Percentiles rank a stretch among this genome's conserved stretches.
Conservation (phyloP, 306 rosid species). For the Gynostemma pentaphyllum region DNA sequence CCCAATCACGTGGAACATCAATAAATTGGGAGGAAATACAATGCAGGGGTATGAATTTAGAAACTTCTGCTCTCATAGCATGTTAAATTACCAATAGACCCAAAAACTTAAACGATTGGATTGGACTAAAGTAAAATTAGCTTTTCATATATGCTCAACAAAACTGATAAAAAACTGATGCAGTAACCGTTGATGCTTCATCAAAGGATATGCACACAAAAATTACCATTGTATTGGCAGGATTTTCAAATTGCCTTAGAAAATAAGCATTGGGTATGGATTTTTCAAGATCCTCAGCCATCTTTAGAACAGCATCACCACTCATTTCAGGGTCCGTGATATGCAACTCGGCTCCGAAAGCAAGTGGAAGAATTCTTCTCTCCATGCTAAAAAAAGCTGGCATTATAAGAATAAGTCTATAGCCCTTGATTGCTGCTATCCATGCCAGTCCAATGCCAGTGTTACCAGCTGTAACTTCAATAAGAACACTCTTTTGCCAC, state of each 20-base stretch:
- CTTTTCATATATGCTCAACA: no score
- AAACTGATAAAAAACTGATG: no score
- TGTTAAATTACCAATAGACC: no score
- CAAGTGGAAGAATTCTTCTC: slow-evolving; percentile 45
- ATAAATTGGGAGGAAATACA: no score
- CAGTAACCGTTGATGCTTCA: no score
- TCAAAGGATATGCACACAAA: no score
- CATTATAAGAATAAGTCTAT: slow-evolving; percentile 44
- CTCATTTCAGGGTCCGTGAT: slow-evolving; percentile 59
- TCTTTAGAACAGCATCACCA: slow-evolving; percentile 26
- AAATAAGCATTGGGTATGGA: slow-evolving; percentile 36
- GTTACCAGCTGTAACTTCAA: slow-evolving; percentile 68
- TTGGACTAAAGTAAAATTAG: no score
- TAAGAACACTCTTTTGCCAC: slow-evolving; percentile 42
- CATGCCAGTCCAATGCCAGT: slow-evolving; percentile 74
- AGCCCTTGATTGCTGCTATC: slow-evolving; percentile 58
- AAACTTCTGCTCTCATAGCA: no score
- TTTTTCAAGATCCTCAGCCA: slow-evolving; percentile 36
- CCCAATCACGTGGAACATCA: no score
- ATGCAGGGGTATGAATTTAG: no score
- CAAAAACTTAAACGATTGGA: no score
- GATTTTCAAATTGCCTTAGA: slow-evolving; percentile 51
- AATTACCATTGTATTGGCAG: slow-evolving; percentile 52
- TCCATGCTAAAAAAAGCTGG: slow-evolving; percentile 48
- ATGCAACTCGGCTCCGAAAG: slow-evolving; percentile 69